Evolutionary conservation across 2,329 filamentous ascomycete species (phyloP).

Genomic region (Raffaelea ambrosiae): DNA sequence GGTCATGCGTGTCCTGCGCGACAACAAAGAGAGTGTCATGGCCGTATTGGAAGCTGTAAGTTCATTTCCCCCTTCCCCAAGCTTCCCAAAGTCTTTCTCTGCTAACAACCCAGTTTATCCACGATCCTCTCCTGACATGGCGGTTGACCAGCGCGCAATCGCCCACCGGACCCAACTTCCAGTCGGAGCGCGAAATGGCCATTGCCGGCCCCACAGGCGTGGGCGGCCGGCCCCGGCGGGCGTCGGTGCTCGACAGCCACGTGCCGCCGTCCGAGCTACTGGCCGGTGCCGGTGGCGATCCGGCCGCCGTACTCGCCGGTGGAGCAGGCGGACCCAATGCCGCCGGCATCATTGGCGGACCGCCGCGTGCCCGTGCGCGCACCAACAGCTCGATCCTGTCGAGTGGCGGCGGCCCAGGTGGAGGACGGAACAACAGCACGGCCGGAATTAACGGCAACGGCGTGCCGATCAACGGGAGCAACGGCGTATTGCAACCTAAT

Average conservation of each 20-base stretch:
- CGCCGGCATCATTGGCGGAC: neutral
- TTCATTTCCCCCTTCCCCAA: constrained; percentile 18
- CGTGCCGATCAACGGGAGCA: neutral
- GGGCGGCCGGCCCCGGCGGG: constrained; percentile 48
- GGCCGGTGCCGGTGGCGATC: neutral
- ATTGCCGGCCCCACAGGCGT: constrained; percentile 32
- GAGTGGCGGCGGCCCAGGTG: neutral
- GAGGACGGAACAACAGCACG: constrained; percentile 6
- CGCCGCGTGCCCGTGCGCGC: neutral
- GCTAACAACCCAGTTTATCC: constrained; percentile 66
- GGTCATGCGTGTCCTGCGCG: constrained; percentile 91
- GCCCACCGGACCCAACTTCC: constrained; percentile 59
- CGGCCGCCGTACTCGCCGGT: neutral
- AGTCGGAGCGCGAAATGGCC: constrained; percentile 48
- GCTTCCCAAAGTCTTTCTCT: constrained; percentile 8
- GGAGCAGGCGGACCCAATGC: neutral
- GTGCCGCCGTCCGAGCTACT: constrained; percentile 52
- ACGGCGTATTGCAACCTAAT: neutral
- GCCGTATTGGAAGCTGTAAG: constrained; percentile 93
- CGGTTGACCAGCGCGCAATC: constrained; percentile 62
- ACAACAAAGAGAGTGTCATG: constrained; percentile 98
- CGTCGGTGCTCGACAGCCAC: constrained; percentile 60
- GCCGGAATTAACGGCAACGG: constrained; percentile 26
- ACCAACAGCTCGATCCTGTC: neutral
- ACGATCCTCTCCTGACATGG: constrained; percentile 98